Evolutionary conservation across 352 stramenopile species (phyloP), one percentile per base, ranked within the genome.

Genomic region (Peronospora destructor): DNA sequence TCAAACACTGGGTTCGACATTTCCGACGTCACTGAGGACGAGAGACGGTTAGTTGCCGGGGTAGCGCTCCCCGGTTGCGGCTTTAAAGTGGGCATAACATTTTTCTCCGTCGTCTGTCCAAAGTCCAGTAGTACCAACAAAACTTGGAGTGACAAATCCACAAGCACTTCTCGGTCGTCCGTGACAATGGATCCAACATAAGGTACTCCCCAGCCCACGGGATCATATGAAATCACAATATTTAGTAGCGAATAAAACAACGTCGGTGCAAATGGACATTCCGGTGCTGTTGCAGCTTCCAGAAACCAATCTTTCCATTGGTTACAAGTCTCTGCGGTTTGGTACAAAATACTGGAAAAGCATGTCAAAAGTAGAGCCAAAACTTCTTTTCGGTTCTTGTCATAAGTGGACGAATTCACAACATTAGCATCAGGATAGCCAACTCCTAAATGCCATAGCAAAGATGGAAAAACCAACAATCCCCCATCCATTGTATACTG

Each of bases 221-320:
- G 91, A 58, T 98, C 94, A 59, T 98, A 98, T 9, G 79, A 76
- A 21, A 98, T 66, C 12, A 98, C 88, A 17, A 93, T 95, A 53
- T 98, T 98, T 43, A 98, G 51, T 11, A 98, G 66, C 38, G 90
- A 97, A 64, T 96, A 98, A 56, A 98, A 98, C 4, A 98, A 70
- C 43, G 92, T 97, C 2, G 88, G 77, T 5, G 87, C 85, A 71
- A 98, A 98, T 7, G 88, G 91, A 17, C 91, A 95, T 57, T 97
- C 86, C 0, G 64, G 62, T 1, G 84, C 84, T 1, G 88, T 95
- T 0, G 90, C 93, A 14, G 96, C 87, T 9, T 84, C 78, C 23
- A 98, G 61, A 73, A 96, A 98, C 8, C 86, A 74, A 49, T 95
- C 94, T 6, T 86, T 77, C 61, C 94, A 91, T 25, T 87, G 71